Percentiles rank a stretch among this genome's conserved stretches.
Evolutionary conservation across 148 eudicot genomes (phyloP).

Genomic region (Hydrangea macrophylla): DNA sequence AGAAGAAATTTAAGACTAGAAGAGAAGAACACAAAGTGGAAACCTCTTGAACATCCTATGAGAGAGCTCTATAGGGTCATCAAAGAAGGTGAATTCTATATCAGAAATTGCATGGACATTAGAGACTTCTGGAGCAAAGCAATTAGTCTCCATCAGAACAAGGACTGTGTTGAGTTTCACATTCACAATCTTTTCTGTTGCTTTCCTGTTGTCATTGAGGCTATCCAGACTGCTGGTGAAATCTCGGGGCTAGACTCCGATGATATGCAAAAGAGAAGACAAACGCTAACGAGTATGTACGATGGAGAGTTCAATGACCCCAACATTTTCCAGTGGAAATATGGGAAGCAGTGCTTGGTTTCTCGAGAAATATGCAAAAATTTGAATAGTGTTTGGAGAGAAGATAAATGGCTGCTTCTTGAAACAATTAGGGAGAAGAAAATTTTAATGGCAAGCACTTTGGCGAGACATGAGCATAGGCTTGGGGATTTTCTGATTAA

Average conservation of each 20-base stretch:
- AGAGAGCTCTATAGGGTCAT: conserved; percentile 52
- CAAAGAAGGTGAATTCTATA: conserved; percentile 61
- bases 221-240: conserved; percentile 59
- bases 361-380: conserved; percentile 37
- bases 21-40: conserved; percentile 65
- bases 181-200: conserved; percentile 50
- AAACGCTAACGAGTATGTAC: conserved; percentile 42
- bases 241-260: conserved; percentile 52
- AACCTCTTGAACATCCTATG: conserved; percentile 51
- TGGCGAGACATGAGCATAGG: conserved; percentile 41
- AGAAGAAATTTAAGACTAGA: conserved; percentile 51
- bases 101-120: conserved; percentile 42
- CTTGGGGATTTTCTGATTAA: conserved; percentile 37
- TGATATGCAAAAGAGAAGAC: conserved; percentile 62
- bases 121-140: conserved; percentile 61
- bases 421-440: conserved; percentile 48
- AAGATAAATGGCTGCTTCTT: conserved; percentile 52
- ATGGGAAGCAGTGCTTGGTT: conserved; percentile 55
- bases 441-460: background rate
- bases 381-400: conserved; percentile 30
- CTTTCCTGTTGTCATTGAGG: conserved; percentile 51
- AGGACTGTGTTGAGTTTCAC: conserved; percentile 52
- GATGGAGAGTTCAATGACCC: conserved; percentile 54
- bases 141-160: conserved; percentile 37
- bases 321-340: conserved; percentile 52